Percentiles rank a stretch among this genome's conserved stretches.
Conservation (phyloP, 805 yeast species). For the Hanseniaspora guilliermondii region DNA sequence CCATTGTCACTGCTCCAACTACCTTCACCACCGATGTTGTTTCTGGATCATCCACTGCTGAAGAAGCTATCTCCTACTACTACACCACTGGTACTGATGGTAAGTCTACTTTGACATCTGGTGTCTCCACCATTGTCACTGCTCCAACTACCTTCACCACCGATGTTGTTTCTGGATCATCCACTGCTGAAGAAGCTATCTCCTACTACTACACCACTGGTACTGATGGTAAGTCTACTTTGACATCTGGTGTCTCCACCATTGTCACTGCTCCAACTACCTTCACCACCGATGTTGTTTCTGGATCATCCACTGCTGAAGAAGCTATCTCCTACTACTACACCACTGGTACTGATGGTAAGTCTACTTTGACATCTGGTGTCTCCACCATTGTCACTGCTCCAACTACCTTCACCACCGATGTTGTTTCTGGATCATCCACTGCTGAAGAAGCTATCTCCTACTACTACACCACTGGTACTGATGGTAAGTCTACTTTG, state of each 20-base stretch:
- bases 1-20: background rate
- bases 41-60: background rate
- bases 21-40: background rate
- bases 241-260: background rate
- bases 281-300: constrained; percentile 22
- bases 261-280: background rate
- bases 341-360: no score
- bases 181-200: no score
- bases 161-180: background rate
- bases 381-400: background rate
- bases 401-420: background rate
- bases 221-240: no score
- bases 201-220: no score
- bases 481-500: no score
- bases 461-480: no score
- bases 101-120: background rate
- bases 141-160: background rate
- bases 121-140: constrained; percentile 23
- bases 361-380: no score
- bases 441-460: no score
- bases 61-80: background rate
- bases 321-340: no score
- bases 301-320: no score
- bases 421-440: background rate
- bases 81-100: background rate